Evolutionary conservation across 2,329 filamentous ascomycete species (phyloP), one percentile per base, ranked within the genome.

Genomic region (Penicillium sp.): DNA sequence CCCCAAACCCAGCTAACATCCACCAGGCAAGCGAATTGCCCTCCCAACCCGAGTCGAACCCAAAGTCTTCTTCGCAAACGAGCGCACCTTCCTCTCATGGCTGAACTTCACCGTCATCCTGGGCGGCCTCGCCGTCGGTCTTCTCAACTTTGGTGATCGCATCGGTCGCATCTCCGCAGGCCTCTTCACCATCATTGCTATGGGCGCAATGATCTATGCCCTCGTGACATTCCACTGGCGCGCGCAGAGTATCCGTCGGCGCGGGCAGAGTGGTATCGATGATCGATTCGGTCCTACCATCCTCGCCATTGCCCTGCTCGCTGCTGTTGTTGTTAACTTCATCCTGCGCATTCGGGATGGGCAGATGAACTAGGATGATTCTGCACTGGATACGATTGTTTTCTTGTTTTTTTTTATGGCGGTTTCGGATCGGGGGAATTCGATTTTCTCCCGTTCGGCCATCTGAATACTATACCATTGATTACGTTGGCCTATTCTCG

Each of bases 31-130:
- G 82, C 91, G 93, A 74, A 97, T 99, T 75, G 93, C 94, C 70
- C 91, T 99, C 64, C 94, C 94, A 57, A 97, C 93, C 59, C 92
- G 94, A 67, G 93, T 99, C 77, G 94, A 99, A 78, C 94, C 94
- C 70, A 99, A 99, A 80, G 94, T 99, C 82, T 99, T 97, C 86
- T 99, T 99, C 83, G 94, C 94, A 79, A 99, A 99, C 83, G 94
- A 99, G 81, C 91, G 94, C 63, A 99, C 94, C 62, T 99, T 99
- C 76, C 87, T 99, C 71, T 96, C 92, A 78, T 99, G 94, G 94
- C 90, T 99, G 72, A 99, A 99, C 84, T 97, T 97, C 83, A 96
- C 92, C 75, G 92, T 99, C 72, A 93, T 99, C 77, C 89, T 99
- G 60, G 94, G 94, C 71, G 94, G 94, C 63, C 87, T 99, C 50